Evolutionary conservation across 345 rosid species (phyloP).

Genomic region (Murraya paniculata): DNA sequence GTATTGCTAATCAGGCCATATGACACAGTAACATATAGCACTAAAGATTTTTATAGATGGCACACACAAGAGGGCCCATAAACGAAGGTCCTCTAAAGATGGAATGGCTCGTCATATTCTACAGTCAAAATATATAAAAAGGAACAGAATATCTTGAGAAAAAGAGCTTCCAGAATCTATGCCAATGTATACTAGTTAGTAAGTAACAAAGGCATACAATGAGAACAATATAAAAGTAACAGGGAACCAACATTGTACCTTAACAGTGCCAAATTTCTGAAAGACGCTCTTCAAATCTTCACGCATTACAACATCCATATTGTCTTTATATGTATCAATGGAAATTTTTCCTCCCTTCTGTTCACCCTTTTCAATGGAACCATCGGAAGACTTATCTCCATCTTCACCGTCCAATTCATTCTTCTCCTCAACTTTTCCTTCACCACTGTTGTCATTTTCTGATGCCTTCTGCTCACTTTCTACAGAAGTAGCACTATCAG

Average conservation of each 20-base stretch:
- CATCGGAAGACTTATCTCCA: constrained; percentile 48
- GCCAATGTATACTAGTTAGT: neutral
- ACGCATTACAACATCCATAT: constrained; percentile 71
- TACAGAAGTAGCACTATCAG: constrained; percentile 19
- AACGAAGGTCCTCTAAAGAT: neutral
- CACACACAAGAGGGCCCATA: neutral
- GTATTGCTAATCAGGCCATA: neutral
- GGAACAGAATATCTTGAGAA: neutral
- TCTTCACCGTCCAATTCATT: constrained; percentile 20
- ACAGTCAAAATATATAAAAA: neutral
- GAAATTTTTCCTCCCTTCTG: constrained; percentile 44
- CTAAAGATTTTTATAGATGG: neutral
- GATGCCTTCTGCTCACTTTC: constrained; percentile 21
- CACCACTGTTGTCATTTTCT: constrained; percentile 14
- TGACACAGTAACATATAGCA: neutral
- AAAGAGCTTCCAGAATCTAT: neutral
- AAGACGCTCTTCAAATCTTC: constrained; percentile 86
- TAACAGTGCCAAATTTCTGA: constrained; percentile 70
- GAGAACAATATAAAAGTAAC: constrained; percentile 8
- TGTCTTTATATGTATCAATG: constrained; percentile 45
- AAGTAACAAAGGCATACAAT: constrained; percentile 8
- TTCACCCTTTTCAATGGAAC: constrained; percentile 33
- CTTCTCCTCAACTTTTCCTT: constrained; percentile 34
- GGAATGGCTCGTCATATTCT: neutral
- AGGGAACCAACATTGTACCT: constrained; percentile 43